Conservation (phyloP, 164 flowering plant species). For the Stephania yunnanensis region DNA sequence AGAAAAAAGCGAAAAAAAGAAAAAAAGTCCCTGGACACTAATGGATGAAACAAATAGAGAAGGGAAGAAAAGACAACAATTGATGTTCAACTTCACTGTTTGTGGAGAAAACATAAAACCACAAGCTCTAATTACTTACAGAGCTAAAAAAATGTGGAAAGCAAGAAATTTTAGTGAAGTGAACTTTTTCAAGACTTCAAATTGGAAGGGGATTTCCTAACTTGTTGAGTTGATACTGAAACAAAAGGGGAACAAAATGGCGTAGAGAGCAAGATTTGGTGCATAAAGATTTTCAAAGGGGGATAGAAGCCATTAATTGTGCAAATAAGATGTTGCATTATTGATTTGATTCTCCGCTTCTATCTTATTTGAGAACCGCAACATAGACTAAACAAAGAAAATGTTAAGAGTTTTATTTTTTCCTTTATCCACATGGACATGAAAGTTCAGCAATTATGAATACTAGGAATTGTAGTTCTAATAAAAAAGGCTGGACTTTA, state of each 20-base stretch:
- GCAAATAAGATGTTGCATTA: neutral
- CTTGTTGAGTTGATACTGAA: constrained; percentile 23
- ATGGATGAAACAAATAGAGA: neutral
- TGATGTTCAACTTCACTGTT: neutral
- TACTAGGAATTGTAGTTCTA: too few species aligned
- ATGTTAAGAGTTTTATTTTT: too few species aligned
- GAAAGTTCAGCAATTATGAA: too few species aligned
- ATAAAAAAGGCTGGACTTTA: too few species aligned
- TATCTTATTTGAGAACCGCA: too few species aligned
- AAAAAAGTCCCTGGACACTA: neutral
- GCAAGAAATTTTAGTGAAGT: neutral
- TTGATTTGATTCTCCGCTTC: too few species aligned
- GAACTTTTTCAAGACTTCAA: neutral
- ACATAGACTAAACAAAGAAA: too few species aligned
- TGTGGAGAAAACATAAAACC: neutral
- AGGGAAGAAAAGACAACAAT: neutral
- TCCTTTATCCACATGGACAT: too few species aligned
- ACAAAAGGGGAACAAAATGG: constrained; percentile 21
- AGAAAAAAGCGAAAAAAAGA: neutral
- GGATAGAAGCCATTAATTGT: constrained; percentile 8
- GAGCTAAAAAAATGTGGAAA: neutral
- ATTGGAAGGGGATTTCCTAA: neutral
- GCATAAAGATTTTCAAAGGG: constrained; percentile 5
- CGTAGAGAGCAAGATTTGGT: constrained; percentile 10
- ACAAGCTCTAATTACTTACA: neutral